Base-by-base conservation (phyloP, 805 yeast genomes). In the Suhomyces prunicola region DNA sequence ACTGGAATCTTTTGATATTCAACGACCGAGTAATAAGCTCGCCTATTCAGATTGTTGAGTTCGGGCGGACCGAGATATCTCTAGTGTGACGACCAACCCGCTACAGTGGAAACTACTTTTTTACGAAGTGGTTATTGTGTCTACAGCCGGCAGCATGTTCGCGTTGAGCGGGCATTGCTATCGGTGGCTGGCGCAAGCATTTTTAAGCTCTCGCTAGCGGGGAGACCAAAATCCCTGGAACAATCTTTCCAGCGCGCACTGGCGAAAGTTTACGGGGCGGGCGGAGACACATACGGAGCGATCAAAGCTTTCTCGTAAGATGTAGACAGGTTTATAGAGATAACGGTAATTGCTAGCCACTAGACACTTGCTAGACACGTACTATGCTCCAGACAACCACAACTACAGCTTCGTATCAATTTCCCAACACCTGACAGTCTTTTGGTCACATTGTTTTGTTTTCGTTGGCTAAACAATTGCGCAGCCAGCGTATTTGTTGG, bases 361-460 rank as follows among this genome's bases (percentile, higher is more conserved):
- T n/a, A 6, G 17, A 6, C 15, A 2, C 9, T n/a, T 33, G 4
- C 36, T 3, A 31, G 36, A 13, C 36, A 33, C 36, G 12, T 12
- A 9, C 9, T 7, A 26, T 26, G 19, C 19, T 26, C 27, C 9
- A 26, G 27, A 5, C 27, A 3, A 26, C 27, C 8, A 7, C 27
- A 9, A 7, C 27, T 26, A 26, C 27, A 26, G 7, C 31, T 9
- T 10, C 31, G 13, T 27, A 27, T 13, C 31, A 27, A 3, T 9
- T 33, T 4, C 36, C 36, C 36, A 33, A 33, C 36, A n/a, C 23
- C 19, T 7, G 23, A 19, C 19, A 5, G 17, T 23, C 22, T 42
- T n/a, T n/a, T 23, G 46, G 46, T 44, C 27, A 44, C 46, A 26
- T 24, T 44, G 33, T 44, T 44, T 44, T 44, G 27, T 10, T 44